These are phyloP conservation scores for Podospora comata DNA, from an alignment of 495 filamentous ascomycete species.

Conservation along the genomic window DNA sequence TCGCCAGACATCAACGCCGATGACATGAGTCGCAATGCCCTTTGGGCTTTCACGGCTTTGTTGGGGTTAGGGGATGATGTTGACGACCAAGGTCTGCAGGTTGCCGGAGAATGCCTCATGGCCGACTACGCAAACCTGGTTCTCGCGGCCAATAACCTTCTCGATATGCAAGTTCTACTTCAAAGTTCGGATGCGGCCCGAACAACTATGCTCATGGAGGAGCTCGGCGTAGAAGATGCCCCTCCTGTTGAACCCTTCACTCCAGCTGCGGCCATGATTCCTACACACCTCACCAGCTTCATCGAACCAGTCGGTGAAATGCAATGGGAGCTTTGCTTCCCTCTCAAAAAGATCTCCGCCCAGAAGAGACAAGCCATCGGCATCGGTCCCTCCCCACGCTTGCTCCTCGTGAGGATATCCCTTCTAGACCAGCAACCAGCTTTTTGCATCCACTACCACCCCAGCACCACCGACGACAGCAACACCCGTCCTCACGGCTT, in stretches of 20 bases:
- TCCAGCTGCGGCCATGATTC: conserved; percentile 7
- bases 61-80: conserved; percentile 3
- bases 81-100: conserved; percentile 1
- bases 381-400: conserved; percentile 13
- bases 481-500: conserved; percentile 9
- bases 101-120: conserved; percentile 8
- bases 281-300: conserved; percentile 13
- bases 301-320: conserved; percentile 16
- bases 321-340: conserved; percentile 21
- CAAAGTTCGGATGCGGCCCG: conserved; percentile 8
- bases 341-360: conserved; percentile 10
- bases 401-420: conserved; percentile 22
- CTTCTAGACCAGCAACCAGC: conserved; percentile 15
- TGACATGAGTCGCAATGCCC: conserved; percentile 10
- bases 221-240: conserved; percentile 17
- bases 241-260: background rate
- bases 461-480: conserved; percentile 13
- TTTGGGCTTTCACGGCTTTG: conserved; percentile 8
- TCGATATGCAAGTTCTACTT: conserved; percentile 5
- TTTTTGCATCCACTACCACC: conserved; percentile 21
- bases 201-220: conserved; percentile 14
- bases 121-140: conserved; percentile 11
- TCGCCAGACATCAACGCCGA: conserved; percentile 9
- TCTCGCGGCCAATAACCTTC: conserved; percentile 7
- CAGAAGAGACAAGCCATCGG: conserved; percentile 10